Conservation (phyloP, 148 eudicot species). For the Camellia granthamiana region DNA sequence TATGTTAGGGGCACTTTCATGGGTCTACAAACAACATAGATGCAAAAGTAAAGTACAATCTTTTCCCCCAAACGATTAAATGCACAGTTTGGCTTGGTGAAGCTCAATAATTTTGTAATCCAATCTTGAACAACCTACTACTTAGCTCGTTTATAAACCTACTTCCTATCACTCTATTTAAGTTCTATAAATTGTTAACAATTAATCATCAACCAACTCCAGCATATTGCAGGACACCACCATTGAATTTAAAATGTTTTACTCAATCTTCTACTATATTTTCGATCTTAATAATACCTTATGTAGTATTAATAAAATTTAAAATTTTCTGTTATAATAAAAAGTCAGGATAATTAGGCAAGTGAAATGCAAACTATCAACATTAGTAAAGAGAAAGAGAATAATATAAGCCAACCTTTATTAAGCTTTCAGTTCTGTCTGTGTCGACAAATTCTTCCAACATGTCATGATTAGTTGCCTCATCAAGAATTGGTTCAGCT, state of each 20-base stretch:
- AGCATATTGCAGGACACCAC: background rate
- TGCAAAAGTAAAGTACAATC: no score
- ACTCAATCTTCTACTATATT: background rate
- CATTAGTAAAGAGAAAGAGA: background rate
- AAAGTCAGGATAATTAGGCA: background rate
- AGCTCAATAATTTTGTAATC: no score
- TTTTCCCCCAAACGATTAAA: no score
- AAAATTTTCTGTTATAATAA: no score
- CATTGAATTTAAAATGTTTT: background rate
- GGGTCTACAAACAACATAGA: no score
- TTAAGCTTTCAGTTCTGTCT: conserved; percentile 19
- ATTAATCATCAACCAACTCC: background rate
- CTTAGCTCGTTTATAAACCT: no score
- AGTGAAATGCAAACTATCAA: background rate
- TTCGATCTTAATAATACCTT: conserved; percentile 1
- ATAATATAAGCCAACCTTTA: conserved; percentile 27
- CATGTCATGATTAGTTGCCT: conserved; percentile 20
- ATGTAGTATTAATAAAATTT: background rate
- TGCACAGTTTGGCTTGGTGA: no score
- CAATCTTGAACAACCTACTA: no score
- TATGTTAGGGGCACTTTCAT: no score
- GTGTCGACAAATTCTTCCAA: conserved; percentile 17
- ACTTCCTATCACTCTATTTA: no score
- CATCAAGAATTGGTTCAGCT: conserved; percentile 33
- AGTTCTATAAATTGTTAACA: no score